Evolutionary conservation across 1,284 basidiomycete species (phyloP).

Genomic region (Lignosus rhinocerotis): DNA sequence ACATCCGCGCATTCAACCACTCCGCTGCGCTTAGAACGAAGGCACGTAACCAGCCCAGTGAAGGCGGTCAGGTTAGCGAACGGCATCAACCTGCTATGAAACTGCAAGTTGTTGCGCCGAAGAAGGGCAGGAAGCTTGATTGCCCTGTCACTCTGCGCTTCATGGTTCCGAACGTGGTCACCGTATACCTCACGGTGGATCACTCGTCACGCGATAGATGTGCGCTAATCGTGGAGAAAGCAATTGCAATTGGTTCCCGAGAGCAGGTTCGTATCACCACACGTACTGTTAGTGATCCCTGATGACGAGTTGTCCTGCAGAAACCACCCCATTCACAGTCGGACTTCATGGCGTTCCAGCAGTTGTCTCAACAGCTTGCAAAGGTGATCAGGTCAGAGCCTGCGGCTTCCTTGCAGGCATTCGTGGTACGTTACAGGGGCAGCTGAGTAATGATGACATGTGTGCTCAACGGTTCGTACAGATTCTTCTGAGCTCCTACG

Average conservation of each 20-base stretch:
- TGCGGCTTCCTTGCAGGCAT: slow-evolving; percentile 46
- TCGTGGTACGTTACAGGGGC: slow-evolving; percentile 40
- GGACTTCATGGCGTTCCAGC: slow-evolving; percentile 61
- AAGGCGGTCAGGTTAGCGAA: not conserved
- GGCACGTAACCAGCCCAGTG: not conserved
- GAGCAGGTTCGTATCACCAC: slow-evolving; percentile 50
- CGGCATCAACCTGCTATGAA: slow-evolving; percentile 27
- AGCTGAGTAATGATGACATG: not conserved
- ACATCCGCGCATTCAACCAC: slow-evolving; percentile 55
- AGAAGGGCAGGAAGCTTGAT: slow-evolving; percentile 21
- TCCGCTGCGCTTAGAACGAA: not conserved
- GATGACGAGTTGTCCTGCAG: slow-evolving; percentile 35
- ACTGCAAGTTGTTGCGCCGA: slow-evolving; percentile 49
- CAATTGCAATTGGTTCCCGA: slow-evolving; percentile 64
- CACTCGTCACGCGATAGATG: slow-evolving; percentile 32
- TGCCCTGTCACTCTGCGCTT: slow-evolving; percentile 50
- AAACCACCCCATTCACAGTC: slow-evolving; percentile 69
- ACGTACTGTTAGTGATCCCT: not conserved
- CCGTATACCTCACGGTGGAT: slow-evolving; percentile 54
- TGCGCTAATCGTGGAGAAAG: slow-evolving; percentile 53
- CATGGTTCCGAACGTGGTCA: slow-evolving; percentile 59
- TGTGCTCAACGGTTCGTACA: not conserved
- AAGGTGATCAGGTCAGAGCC: slow-evolving; percentile 57
- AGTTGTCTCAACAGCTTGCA: slow-evolving; percentile 63
- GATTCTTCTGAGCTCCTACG: slow-evolving; percentile 46